Evolutionary conservation across 169 alveolate species (phyloP).

Genomic region (Plasmodium coatneyi): DNA sequence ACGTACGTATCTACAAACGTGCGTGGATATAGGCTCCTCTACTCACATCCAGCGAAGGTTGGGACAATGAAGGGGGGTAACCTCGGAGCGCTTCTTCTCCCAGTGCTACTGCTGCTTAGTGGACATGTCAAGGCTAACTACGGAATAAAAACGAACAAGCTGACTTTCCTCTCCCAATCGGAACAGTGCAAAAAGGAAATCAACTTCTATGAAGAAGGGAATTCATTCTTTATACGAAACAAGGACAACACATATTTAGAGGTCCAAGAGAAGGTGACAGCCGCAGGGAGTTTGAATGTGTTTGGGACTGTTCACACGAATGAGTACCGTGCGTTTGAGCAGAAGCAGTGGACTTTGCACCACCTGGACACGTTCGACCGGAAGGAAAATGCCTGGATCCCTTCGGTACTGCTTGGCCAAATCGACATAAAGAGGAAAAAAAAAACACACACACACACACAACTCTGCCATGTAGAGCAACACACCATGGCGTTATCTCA

Average conservation of each 20-base stretch:
- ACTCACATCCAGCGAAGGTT: neutral
- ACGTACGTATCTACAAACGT: neutral
- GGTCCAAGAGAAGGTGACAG: conserved; percentile 29
- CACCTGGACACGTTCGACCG: conserved; percentile 42
- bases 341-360: conserved; percentile 45
- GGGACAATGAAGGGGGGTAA: neutral
- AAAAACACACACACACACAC: neutral
- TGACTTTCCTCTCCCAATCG: conserved; percentile 17
- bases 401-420: conserved; percentile 30
- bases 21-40: neutral
- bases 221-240: conserved; percentile 10
- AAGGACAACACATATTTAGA: conserved; percentile 21
- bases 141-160: conserved; percentile 36
- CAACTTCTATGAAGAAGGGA: conserved; percentile 4
- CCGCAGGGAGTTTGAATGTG: conserved; percentile 26
- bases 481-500: neutral
- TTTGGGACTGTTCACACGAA: conserved; percentile 61
- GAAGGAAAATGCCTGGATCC: conserved; percentile 36
- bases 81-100: neutral
- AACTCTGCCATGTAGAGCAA: neutral
- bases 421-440: neutral
- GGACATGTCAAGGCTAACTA: neutral
- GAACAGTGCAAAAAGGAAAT: conserved; percentile 17
- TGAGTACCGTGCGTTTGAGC: conserved; percentile 17
- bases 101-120: neutral